Evolutionary conservation across 169 alveolate genomes (phyloP).

Genomic region (Cryptosporidium sp.): DNA sequence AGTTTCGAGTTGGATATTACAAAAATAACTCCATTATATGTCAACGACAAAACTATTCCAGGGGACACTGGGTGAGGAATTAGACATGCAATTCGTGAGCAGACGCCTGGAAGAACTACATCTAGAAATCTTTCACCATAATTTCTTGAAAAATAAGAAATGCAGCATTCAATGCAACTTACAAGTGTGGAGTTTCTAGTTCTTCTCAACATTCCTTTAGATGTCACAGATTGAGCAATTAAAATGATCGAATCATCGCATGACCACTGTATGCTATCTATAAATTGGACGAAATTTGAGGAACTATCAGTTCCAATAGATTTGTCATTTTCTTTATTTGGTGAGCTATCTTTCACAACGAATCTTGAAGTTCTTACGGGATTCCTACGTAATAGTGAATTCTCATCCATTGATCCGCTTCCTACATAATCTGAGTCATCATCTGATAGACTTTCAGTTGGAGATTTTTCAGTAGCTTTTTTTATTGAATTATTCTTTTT

Average conservation of each 20-base stretch:
- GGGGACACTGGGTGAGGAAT: constrained; percentile 46
- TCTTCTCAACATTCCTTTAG: constrained; percentile 25
- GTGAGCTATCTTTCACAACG: not conserved
- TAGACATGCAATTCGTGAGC: constrained; percentile 37
- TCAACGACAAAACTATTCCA: constrained; percentile 19
- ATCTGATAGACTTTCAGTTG: not conserved
- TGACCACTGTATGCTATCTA: constrained; percentile 68
- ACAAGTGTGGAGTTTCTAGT: constrained; percentile 23
- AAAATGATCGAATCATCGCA: constrained; percentile 60
- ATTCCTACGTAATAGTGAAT: constrained; percentile 16
- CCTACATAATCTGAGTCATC: constrained; percentile 42
- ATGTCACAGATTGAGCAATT: constrained; percentile 51
- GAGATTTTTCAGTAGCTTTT: not conserved
- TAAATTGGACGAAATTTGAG: constrained; percentile 39
- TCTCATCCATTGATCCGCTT: constrained; percentile 37
- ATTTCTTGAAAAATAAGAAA: constrained; percentile 59
- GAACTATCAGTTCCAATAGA: constrained; percentile 1
- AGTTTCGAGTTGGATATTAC: constrained; percentile 8
- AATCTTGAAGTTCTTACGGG: constrained; percentile 52
- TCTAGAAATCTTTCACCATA: constrained; percentile 25
- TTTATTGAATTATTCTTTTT: not conserved
- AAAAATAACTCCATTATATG: constrained; percentile 51
- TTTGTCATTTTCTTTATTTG: constrained; percentile 17
- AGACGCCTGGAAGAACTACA: constrained; percentile 64
- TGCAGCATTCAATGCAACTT: constrained; percentile 46